Evolutionary conservation across 2,329 filamentous ascomycete species (phyloP).

Genomic region (Fusarium robinianum): DNA sequence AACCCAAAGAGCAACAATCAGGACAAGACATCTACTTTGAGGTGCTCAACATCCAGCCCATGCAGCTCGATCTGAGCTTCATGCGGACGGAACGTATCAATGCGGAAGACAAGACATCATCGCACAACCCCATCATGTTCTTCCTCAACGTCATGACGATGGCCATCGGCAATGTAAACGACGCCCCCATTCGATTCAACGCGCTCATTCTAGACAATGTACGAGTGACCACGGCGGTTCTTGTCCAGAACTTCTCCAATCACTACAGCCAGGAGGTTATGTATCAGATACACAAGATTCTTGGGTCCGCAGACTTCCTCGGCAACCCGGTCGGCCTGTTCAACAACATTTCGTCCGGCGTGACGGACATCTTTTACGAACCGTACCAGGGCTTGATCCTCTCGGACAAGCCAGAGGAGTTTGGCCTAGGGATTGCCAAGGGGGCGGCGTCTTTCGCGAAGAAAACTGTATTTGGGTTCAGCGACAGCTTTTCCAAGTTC

Average conservation of each 20-base stretch:
- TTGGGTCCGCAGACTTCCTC: slow-evolving; percentile 95
- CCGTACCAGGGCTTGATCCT: slow-evolving; percentile 97
- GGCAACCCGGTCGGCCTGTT: slow-evolving; percentile 97
- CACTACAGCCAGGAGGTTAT: slow-evolving; percentile 98
- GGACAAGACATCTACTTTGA: slow-evolving; percentile 98
- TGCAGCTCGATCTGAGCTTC: slow-evolving; percentile 96
- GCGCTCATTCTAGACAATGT: slow-evolving; percentile 95
- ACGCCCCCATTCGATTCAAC: slow-evolving; percentile 92
- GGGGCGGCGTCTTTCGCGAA: slow-evolving; percentile 97
- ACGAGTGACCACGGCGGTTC: slow-evolving; percentile 80
- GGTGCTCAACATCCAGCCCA: slow-evolving; percentile 93
- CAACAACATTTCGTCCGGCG: slow-evolving; percentile 96
- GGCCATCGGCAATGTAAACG: slow-evolving; percentile 99
- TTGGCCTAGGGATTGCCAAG: slow-evolving; percentile 93
- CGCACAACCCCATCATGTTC: slow-evolving; percentile 95
- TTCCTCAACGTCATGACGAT: slow-evolving; percentile 98
- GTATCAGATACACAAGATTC: slow-evolving; percentile 94
- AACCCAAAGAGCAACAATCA: slow-evolving; percentile 80
- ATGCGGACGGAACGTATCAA: slow-evolving; percentile 97
- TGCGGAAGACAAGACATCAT: slow-evolving; percentile 89
- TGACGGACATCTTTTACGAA: slow-evolving; percentile 98
- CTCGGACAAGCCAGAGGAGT: slow-evolving; percentile 92
- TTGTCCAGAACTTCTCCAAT: slow-evolving; percentile 84
- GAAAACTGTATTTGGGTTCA: slow-evolving; percentile 97
- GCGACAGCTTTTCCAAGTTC: slow-evolving; percentile 96